Base-by-base conservation (phyloP, 768 basidiomycete species). In the Arthromyces matolae region DNA sequence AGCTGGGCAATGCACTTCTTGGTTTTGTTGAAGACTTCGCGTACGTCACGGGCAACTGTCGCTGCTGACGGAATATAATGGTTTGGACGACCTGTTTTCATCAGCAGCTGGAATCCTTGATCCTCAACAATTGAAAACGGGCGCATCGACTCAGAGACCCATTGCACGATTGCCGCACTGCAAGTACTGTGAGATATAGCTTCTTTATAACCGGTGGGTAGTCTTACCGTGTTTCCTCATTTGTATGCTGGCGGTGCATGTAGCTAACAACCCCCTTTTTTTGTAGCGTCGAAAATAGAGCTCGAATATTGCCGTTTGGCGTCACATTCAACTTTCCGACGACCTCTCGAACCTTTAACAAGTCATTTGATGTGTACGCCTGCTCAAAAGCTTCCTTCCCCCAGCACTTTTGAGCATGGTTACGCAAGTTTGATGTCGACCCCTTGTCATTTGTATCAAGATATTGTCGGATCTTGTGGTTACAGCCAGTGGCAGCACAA, bases 111-210 rank as follows among this genome's bases (percentile, higher is more conserved):
- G n/a, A 55, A 66, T 1, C 62, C 65, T 1, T 48, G 32, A 42
- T 74, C 67, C 1, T 56, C 38, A 0, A 71, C 61, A 42, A 69
- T 66, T 0, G 35, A 50, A 49, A 68, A 70, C 3, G 68, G 69
- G 0, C 61, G 56, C 18, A 58, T 46, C 24, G 53, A 64, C 43
- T 71, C 60, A 0, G 60, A 14, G 0, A 70, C 59, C 69, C 70
- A 73, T 33, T 12, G 32, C 14, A 33, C n/a, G n/a, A n/a, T n/a
- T n/a, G 13, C 9, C 14, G 32, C 32, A 13, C 32, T 0, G 51
- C 68, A 32, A 68, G 57, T 34, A 66, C 57, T 0, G 58, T 64
- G 25, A 64, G 67, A 24, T 35, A 36, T n/a, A n/a, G n/a, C n/a
- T n/a, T n/a, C n/a, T n/a, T 19, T 19, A 27, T 24, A 20, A 32